Conservation (phyloP, 345 rosid genomes). For the Populus tremula region DNA sequence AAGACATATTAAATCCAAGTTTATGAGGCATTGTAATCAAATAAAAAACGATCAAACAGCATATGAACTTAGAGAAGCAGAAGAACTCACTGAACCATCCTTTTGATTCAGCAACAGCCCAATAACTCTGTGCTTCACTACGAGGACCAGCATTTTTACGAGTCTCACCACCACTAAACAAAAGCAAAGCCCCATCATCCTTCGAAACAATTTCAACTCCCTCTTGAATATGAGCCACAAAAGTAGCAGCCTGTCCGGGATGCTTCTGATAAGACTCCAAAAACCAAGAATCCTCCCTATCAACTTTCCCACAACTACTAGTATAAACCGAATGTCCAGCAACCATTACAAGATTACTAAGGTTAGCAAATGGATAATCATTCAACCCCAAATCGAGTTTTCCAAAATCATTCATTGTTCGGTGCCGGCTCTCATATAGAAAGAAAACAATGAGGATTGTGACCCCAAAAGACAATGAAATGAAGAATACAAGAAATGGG, state of each 20-base stretch:
- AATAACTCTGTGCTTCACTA: slow-evolving; percentile 98
- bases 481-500: slow-evolving; percentile 46
- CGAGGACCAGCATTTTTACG: slow-evolving; percentile 93
- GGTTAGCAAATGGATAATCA: slow-evolving; percentile 59
- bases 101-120: slow-evolving; percentile 91
- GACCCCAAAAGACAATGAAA: slow-evolving; percentile 63
- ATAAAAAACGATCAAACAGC: slow-evolving; percentile 4
- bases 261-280: slow-evolving; percentile 90
- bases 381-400: slow-evolving; percentile 33
- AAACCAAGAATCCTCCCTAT: slow-evolving; percentile 90
- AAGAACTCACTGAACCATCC: slow-evolving; percentile 89
- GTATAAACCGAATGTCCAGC: slow-evolving; percentile 97
- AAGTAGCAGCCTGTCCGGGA: slow-evolving; percentile 89
- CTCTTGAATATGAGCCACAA: slow-evolving; percentile 74
- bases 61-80: slow-evolving; percentile 6
- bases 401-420: slow-evolving; percentile 28
- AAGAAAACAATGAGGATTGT: slow-evolving; percentile 51
- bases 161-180: slow-evolving; percentile 97
- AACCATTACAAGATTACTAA: slow-evolving; percentile 87
- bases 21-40: neutral
- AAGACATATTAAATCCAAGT: neutral
- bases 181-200: slow-evolving; percentile 74
- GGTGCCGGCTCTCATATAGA: slow-evolving; percentile 45
- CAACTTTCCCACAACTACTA: slow-evolving; percentile 69
- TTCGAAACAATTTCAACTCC: slow-evolving; percentile 60